Evolutionary conservation across 2,329 filamentous ascomycete genomes (phyloP).

Genomic region (Acrocalymma vagum): DNA sequence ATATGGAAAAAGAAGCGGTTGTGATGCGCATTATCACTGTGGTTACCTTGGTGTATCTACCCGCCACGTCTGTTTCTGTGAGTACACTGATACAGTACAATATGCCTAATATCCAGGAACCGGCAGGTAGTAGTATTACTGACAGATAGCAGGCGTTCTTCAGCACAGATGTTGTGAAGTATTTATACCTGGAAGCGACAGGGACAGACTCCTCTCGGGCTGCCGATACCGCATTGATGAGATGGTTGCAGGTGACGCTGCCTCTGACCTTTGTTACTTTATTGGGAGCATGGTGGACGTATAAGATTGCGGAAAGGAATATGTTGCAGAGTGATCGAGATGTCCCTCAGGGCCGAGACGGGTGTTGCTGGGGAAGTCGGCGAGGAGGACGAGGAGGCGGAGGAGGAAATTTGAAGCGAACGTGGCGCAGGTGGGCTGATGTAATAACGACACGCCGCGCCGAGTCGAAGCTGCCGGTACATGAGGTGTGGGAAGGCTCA

Average conservation of each 20-base stretch:
- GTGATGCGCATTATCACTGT: conserved; percentile 38
- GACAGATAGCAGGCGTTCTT: conserved; percentile 46
- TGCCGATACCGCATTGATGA: conserved; percentile 38
- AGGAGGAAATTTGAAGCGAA: too few relatives aligned
- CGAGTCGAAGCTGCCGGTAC: too few relatives aligned
- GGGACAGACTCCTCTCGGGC: conserved; percentile 33
- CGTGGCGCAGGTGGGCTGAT: too few relatives aligned
- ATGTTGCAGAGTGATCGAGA: neutral
- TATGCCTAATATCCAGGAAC: too few relatives aligned
- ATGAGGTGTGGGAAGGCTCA: too few relatives aligned
- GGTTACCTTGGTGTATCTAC: conserved; percentile 33
- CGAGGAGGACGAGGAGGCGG: too few relatives aligned
- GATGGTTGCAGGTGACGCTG: conserved; percentile 51
- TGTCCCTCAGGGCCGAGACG: neutral
- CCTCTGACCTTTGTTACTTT: conserved; percentile 46
- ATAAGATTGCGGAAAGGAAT: conserved; percentile 13
- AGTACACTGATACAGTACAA: neutral
- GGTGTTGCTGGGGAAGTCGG: too few relatives aligned
- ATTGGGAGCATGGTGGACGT: conserved; percentile 23
- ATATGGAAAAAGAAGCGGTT: conserved; percentile 32
- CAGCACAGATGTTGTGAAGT: conserved; percentile 51
- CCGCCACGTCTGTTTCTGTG: conserved; percentile 39
- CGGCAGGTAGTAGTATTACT: too few relatives aligned
- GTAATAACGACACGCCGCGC: too few relatives aligned
- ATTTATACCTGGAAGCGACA: conserved; percentile 32